Evolutionary conservation across 2,329 filamentous ascomycete species (phyloP), one percentile per base, ranked within the genome.

Genomic region (Zelopaecilomyces penicillatus): DNA sequence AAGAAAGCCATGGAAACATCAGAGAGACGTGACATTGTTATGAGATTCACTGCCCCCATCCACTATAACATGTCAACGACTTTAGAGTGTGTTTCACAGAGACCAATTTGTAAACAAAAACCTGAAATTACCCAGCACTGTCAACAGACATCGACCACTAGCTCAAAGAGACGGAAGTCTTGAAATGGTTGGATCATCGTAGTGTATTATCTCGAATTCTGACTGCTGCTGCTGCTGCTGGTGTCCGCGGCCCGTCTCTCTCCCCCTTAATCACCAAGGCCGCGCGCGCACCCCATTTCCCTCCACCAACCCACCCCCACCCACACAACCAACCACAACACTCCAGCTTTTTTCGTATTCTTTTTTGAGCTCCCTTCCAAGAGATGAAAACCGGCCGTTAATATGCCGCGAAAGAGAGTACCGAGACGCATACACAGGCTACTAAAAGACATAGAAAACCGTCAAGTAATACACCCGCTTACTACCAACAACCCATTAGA

Each of bases 141-240:
- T n/a, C n/a, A n/a, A n/a, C n/a, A 41, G 19, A 43, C 38, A 2
- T 12, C 19, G 27, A 35, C 30, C 6, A 40, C 36, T 9, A 39
- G 35, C n/a, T 39, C 36, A 36, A 39, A 48, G 44, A 26, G 34
- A 31, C 30, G 37, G 26, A 28, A 33, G 37, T 6, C 19, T 27
- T 28, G n/a, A 30, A 39, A 45, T 29, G 27, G 35, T 59, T 62
- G 50, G 52, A 57, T 61, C 60, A 63, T 64, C 54, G 57, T 61
- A 54, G 52, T 63, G 55, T 64, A 65, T 65, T 65, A 65, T 61
- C 54, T 63, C 52, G 54, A 57, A 54, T 54, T 57, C 57, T 62
- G 57, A 58, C 45, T 47, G 47, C 48, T 57, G 50, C 57, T 57
- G 56, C 57, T 63, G 58, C 58, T 56, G 51, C 58, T 58, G 37